A percentile compares a stretch with the other conserved stretches of the same genome.
Evolutionary conservation across 139 green algal species (phyloP).

Genomic region (Volvox reticuliferus): DNA sequence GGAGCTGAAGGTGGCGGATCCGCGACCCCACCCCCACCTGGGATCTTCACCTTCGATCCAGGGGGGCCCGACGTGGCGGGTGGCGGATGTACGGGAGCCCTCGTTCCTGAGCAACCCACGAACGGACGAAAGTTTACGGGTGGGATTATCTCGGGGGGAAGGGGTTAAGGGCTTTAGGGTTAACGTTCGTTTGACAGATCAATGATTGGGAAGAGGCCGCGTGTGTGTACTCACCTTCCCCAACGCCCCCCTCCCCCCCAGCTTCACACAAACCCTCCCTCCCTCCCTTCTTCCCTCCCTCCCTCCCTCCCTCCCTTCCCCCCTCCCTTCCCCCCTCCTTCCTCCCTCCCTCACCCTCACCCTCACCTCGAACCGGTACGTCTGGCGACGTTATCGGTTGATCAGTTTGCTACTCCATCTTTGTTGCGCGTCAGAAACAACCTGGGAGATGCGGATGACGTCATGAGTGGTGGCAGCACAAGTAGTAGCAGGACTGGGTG

Average conservation of each 20-base stretch:
- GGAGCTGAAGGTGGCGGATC: background rate
- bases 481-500: background rate
- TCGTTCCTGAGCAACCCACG: background rate
- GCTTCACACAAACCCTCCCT: too few species aligned
- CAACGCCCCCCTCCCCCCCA: too few species aligned
- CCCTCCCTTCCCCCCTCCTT: too few species aligned
- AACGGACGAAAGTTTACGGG: background rate
- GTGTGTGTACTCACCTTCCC: too few species aligned
- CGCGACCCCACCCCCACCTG: background rate
- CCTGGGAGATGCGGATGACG: background rate
- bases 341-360: background rate
- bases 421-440: background rate
- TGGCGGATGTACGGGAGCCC: background rate
- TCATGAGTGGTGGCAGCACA: background rate
- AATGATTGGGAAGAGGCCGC: too few species aligned
- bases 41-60: background rate
- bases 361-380: too few species aligned
- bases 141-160: background rate
- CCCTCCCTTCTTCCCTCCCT: too few species aligned
- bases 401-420: background rate
- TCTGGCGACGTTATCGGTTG: too few species aligned
- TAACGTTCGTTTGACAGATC: background rate
- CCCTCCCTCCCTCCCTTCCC: background rate
- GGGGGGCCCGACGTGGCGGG: background rate
- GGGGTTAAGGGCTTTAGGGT: background rate